A percentile compares a stretch with the other conserved stretches of the same genome.
phyloP scores from a whole-genome alignment of 305 asterid species.

The Solanum chacoense region DNA sequence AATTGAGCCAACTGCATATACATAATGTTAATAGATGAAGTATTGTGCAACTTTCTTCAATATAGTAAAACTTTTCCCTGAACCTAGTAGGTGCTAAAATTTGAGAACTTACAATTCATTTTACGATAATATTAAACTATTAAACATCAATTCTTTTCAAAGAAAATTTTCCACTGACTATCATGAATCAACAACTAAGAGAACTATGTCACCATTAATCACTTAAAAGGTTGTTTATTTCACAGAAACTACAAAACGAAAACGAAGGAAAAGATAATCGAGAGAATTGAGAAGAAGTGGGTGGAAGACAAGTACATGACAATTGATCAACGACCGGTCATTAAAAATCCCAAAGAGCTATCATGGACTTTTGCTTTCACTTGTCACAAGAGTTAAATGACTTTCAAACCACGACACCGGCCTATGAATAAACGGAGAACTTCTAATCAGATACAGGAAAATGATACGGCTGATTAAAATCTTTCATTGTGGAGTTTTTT shows the following conservation, averaged over 20 bases:
- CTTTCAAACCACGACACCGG: background rate
- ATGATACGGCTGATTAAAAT: background rate
- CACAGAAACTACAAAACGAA: background rate
- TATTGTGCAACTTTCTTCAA: background rate
- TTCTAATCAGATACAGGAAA: background rate
- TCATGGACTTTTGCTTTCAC: background rate
- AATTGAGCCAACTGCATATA: constrained; percentile 7
- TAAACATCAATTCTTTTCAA: background rate
- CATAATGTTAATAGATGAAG: background rate
- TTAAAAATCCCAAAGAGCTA: background rate
- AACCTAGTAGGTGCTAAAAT: background rate
- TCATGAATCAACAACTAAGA: background rate
- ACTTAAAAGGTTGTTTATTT: background rate
- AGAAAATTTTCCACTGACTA: background rate
- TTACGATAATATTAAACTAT: background rate
- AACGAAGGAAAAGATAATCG: background rate
- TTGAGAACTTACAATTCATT: background rate
- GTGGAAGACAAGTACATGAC: background rate
- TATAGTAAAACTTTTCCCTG: background rate
- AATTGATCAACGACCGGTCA: background rate
- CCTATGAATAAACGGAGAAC: background rate
- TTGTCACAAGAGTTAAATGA: background rate
- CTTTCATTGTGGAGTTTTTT: background rate
- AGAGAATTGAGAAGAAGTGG: background rate
- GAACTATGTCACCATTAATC: background rate